Evolutionary conservation across 2,329 filamentous ascomycete genomes (phyloP), one percentile per base, ranked within the genome.

Genomic region (Xylaria sp.): DNA sequence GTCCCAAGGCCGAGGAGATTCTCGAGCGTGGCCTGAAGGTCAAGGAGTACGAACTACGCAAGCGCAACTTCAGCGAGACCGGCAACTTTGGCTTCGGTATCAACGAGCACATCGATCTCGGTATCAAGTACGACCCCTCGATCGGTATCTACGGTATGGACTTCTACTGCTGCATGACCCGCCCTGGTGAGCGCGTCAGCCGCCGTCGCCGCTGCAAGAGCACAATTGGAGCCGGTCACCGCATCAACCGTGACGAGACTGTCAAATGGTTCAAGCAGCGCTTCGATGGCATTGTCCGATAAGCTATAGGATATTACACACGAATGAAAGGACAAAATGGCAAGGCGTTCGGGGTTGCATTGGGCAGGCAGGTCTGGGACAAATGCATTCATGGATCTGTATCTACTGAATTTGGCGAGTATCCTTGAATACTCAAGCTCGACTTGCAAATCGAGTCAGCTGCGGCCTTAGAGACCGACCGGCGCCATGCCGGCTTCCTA

Each of bases 111-210:
- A 99, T 99, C 86, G 96, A 99, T 90, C 90, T 99, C 81, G 96
- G 96, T 82, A 99, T 99, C 93, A 99, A 99, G 92, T 97, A 97
- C 89, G 94, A 97, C 88, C 94, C 94, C 75, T 92, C 89, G 74
- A 97, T 97, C 79, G 94, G 94, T 91, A 97, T 97, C 85, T 97
- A 97, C 89, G 94, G 96, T 84, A 99, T 99, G 96, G 96, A 99
- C 88, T 99, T 99, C 88, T 99, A 97, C 92, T 94, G 92, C 93
- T 98, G 95, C 93, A 99, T 99, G 96, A 97, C 94, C 88, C 94
- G 96, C 81, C 96, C 95, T 80, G 96, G 96, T 87, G 94, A 97
- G 90, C 94, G 96, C 83, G 93, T 99, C 83, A 92, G 93, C 83
- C 95, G 94, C 88, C 94, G 96, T 82, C 92, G 95, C 83, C 93